Percentiles rank a stretch among this genome's conserved stretches.
These are phyloP conservation scores for Cyclotella atomus DNA, from an alignment of 108 stramenopile species.

Conservation along the genomic window DNA sequence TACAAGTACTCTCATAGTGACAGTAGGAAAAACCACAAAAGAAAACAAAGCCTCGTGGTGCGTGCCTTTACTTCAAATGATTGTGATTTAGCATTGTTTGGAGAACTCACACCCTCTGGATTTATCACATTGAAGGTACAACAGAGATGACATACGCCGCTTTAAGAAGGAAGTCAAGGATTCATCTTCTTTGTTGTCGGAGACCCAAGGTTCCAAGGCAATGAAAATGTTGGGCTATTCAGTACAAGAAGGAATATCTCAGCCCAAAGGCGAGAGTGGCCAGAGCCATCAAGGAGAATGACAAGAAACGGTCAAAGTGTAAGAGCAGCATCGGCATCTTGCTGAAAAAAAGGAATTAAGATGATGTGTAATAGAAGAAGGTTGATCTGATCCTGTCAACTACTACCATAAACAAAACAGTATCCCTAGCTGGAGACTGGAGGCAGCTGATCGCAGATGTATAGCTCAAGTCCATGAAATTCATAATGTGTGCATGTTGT, in stretches of 20 bases:
- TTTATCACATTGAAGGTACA: too few species aligned
- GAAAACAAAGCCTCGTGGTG: not conserved
- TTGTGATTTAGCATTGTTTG: too few species aligned
- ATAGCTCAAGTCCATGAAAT: too few species aligned
- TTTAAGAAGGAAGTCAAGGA: not conserved
- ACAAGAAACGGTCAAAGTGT: not conserved
- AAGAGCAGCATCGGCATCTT: not conserved
- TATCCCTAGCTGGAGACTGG: not conserved
- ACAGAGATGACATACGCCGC: not conserved
- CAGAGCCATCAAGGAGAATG: not conserved
- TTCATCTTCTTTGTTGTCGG: not conserved
- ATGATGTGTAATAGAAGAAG: too few species aligned
- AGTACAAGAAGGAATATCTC: not conserved
- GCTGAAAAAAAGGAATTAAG: too few species aligned
- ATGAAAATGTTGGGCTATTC: not conserved
- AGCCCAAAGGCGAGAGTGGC: too few species aligned
- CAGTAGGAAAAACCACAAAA: not conserved
- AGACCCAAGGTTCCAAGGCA: not conserved
- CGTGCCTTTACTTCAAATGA: too few species aligned
- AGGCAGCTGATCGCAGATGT: not conserved
- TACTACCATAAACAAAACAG: not conserved
- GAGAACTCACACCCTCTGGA: too few species aligned
- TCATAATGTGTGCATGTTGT: too few species aligned
- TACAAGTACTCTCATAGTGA: conserved; percentile 2
- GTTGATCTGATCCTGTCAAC: not conserved